These are phyloP conservation scores for Colletotrichum karsti DNA, from an alignment of 2,329 filamentous ascomycete species.

Conservation along the genomic window DNA sequence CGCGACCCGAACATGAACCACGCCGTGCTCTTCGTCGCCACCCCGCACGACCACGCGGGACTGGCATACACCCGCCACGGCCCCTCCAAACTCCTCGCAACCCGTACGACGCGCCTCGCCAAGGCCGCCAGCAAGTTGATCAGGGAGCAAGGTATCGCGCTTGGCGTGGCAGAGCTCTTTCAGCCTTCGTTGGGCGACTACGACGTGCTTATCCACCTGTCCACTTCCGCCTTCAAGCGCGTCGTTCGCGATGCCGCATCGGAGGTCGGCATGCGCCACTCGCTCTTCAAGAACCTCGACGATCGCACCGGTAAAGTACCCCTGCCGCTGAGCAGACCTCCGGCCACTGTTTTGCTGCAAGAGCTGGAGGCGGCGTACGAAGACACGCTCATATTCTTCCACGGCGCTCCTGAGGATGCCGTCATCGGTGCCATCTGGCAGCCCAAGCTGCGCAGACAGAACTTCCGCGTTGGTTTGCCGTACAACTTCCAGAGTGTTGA, in stretches of 20 bases:
- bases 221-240: slow-evolving; percentile 58
- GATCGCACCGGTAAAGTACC: slow-evolving; percentile 56
- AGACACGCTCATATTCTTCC: slow-evolving; percentile 81
- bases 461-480: slow-evolving; percentile 76
- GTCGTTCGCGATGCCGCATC: slow-evolving; percentile 47
- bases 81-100: slow-evolving; percentile 84
- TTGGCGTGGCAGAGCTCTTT: slow-evolving; percentile 73
- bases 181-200: slow-evolving; percentile 78
- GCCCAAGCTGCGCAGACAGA: slow-evolving; percentile 60
- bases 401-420: slow-evolving; percentile 64
- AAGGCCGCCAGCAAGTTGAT: slow-evolving; percentile 76
- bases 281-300: slow-evolving; percentile 84
- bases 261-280: slow-evolving; percentile 45
- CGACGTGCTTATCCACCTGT: slow-evolving; percentile 84
- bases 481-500: slow-evolving; percentile 59
- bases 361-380: slow-evolving; percentile 76
- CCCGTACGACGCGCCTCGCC: slow-evolving; percentile 83
- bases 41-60: slow-evolving; percentile 80
- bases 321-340: slow-evolving; percentile 64
- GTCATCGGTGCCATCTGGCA: slow-evolving; percentile 69
- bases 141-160: slow-evolving; percentile 56
- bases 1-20: slow-evolving; percentile 90
- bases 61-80: slow-evolving; percentile 78
- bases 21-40: slow-evolving; percentile 82
- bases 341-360: slow-evolving; percentile 68